phyloP scores from a whole-genome alignment of 2,329 filamentous ascomycete species.

The Alternaria gansuensis region DNA sequence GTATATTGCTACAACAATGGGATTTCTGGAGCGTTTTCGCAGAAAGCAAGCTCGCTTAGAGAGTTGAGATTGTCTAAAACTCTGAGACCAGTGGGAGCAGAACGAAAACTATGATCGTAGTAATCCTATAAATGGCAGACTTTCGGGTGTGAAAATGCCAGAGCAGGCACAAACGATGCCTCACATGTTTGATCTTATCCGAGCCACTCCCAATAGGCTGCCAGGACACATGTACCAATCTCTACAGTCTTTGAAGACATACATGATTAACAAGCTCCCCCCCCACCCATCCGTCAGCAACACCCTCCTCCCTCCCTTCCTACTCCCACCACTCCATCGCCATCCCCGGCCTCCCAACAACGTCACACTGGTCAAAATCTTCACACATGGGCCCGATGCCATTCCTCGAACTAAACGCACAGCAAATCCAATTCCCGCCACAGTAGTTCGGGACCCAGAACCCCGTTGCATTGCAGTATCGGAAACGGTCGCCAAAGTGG shows the following conservation, averaged over 20 bases:
- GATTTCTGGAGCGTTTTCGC: not conserved
- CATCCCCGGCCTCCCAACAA: not conserved
- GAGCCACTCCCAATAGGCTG: not conserved
- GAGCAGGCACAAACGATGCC: not conserved
- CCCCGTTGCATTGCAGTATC: conserved; percentile 1
- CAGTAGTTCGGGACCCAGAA: conserved; percentile 3
- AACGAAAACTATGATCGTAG: not conserved
- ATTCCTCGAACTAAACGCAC: conserved; percentile 1
- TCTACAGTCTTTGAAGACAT: not conserved
- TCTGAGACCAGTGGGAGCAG: not conserved
- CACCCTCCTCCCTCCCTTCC: not conserved
- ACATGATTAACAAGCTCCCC: too few species aligned
- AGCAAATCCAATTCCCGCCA: conserved; percentile 5
- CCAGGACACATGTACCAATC: not conserved
- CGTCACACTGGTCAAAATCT: not conserved
- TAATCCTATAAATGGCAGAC: not conserved
- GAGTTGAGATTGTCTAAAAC: not conserved
- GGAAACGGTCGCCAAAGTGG: conserved; percentile 3
- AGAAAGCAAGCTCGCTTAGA: not conserved
- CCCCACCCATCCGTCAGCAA: too few species aligned
- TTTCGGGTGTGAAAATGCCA: not conserved
- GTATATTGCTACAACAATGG: not conserved
- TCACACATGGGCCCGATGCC: conserved; percentile 1
- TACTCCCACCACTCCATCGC: not conserved
- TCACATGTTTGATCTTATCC: not conserved